Percentiles rank a stretch among this genome's conserved stretches.
phyloP scores from a whole-genome alignment of 129 eudicot genomes.

The sunflower (Helianthus annuus) region DNA sequence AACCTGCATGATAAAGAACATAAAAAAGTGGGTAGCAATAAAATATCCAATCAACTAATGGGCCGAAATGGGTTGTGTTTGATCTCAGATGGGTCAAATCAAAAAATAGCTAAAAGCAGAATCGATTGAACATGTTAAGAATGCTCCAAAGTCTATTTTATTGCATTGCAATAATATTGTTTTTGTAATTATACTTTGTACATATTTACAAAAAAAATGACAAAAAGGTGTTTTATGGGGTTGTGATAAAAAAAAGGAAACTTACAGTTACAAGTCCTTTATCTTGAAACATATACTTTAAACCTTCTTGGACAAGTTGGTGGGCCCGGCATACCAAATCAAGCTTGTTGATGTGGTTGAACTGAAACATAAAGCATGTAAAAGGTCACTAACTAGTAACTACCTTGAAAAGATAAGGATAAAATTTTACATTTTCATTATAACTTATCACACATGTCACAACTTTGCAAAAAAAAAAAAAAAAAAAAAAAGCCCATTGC shows the following conservation, averaged over 20 bases:
- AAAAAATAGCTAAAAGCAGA: not conserved
- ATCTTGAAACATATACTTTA: constrained; percentile 99
- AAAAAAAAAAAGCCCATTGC: not conserved
- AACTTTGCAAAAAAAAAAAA: not conserved
- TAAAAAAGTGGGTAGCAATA: constrained; percentile 1
- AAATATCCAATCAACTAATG: not conserved
- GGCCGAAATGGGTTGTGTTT: not conserved
- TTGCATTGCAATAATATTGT: not conserved
- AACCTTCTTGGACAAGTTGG: constrained; percentile 99
- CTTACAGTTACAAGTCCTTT: constrained; percentile 99
- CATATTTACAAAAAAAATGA: not conserved
- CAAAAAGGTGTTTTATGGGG: not conserved
- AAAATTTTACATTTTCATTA: not conserved
- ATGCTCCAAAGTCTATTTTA: not conserved
- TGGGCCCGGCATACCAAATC: constrained; percentile 99
- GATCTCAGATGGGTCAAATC: not conserved
- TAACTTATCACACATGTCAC: not conserved
- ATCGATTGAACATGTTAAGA: not conserved
- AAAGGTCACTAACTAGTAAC: constrained; percentile 10
- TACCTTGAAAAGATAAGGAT: not conserved
- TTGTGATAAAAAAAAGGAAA: constrained; percentile 9
- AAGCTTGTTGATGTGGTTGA: constrained; percentile 92
- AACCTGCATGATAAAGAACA: constrained; percentile 53
- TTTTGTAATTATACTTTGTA: not conserved
- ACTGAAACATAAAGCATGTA: constrained; percentile 46